Evolutionary conservation across 768 basidiomycete species (phyloP).

Genomic region (Leucosporidium creatinivorum): DNA sequence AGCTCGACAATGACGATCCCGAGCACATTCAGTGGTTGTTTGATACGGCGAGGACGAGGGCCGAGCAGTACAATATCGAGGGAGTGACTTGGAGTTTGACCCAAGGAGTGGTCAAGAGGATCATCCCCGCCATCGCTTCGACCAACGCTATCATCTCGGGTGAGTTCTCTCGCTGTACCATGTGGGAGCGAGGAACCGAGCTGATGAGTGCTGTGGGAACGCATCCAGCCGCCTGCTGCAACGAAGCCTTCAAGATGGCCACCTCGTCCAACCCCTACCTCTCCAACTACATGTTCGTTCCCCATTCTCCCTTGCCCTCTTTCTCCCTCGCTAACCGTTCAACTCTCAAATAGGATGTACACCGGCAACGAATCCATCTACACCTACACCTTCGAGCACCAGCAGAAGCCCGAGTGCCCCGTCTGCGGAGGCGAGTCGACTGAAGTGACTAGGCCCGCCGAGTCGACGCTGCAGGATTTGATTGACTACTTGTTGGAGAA

Average conservation of each 20-base stretch:
- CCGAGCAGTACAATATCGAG: constrained; percentile 91
- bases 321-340: neutral
- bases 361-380: constrained; percentile 95
- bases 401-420: constrained; percentile 85
- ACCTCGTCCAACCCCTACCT: constrained; percentile 89
- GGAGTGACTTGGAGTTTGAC: constrained; percentile 97
- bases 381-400: constrained; percentile 94
- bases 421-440: constrained; percentile 90
- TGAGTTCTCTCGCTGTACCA: too few relatives aligned
- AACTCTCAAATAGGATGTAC: constrained; percentile 53
- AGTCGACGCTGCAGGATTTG: constrained; percentile 73
- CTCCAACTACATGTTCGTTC: constrained; percentile 78
- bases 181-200: too few relatives aligned
- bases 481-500: constrained; percentile 80
- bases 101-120: constrained; percentile 98
- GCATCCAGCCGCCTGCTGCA: constrained; percentile 95
- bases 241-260: constrained; percentile 98
- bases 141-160: constrained; percentile 98
- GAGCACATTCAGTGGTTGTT: constrained; percentile 95
- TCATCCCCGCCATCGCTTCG: constrained; percentile 96
- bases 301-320: neutral
- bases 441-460: constrained; percentile 50
- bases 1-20: constrained; percentile 93
- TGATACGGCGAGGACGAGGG: constrained; percentile 67
- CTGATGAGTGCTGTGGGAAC: too few relatives aligned